Evolutionary conservation across 2,329 filamentous ascomycete genomes (phyloP).

Genomic region (Scortechinia acanthostroma): DNA sequence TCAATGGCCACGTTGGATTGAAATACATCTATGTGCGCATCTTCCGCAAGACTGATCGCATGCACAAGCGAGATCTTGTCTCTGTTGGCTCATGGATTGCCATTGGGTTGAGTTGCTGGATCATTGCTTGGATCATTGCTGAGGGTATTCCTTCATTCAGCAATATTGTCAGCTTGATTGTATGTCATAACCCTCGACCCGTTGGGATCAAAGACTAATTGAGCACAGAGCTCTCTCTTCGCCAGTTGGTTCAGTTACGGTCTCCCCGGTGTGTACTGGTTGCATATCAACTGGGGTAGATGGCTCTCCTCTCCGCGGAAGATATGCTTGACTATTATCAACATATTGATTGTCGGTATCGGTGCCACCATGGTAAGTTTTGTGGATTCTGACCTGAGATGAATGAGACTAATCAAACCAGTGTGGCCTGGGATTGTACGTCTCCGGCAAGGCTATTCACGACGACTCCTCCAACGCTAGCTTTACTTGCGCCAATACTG

Average conservation of each 20-base stretch:
- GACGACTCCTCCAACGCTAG: background rate
- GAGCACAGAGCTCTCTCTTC: constrained; percentile 38
- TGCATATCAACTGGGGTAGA: constrained; percentile 33
- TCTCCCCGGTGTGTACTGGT: constrained; percentile 32
- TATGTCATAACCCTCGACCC: too few species aligned
- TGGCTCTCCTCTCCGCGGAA: constrained; percentile 31
- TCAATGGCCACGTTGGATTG: constrained; percentile 42
- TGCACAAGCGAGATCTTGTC: constrained; percentile 27
- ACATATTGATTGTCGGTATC: constrained; percentile 26
- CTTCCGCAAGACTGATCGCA: constrained; percentile 38
- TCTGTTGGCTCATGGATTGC: constrained; percentile 38
- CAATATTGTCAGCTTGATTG: constrained; percentile 40
- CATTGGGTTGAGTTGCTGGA: constrained; percentile 35
- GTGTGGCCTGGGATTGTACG: background rate
- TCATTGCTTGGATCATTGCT: constrained; percentile 44
- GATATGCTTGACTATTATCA: constrained; percentile 30
- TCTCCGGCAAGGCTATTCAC: background rate
- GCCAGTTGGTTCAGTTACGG: constrained; percentile 46
- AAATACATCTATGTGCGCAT: constrained; percentile 45
- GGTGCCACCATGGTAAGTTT: constrained; percentile 17
- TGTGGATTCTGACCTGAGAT: background rate
- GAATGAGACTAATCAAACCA: background rate
- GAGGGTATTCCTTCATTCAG: constrained; percentile 46
- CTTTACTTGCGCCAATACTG: background rate
- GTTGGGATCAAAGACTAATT: constrained; percentile 8